phyloP scores from a whole-genome alignment of 768 basidiomycete species.

The Russula olivacea region DNA sequence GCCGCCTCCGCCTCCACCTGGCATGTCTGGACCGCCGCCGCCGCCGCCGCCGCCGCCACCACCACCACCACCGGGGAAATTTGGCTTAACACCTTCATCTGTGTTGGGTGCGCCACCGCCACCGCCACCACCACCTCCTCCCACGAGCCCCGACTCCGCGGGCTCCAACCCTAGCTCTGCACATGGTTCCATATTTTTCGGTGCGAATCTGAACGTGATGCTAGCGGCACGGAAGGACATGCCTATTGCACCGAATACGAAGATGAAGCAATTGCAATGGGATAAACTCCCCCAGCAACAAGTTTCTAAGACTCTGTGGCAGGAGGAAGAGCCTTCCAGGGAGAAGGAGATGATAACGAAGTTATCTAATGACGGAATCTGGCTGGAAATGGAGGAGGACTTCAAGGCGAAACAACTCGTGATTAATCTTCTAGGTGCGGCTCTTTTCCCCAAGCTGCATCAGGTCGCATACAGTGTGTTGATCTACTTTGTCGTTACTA shows the following conservation, averaged over 20 bases:
- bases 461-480: not conserved
- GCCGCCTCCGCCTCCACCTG: constrained; percentile 24
- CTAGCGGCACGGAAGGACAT: constrained; percentile 76
- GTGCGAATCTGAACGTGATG: constrained; percentile 51
- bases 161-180: constrained; percentile 42
- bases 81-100: constrained; percentile 28
- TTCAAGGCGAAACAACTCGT: constrained; percentile 96
- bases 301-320: constrained; percentile 83
- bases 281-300: constrained; percentile 93
- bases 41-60: constrained; percentile 37
- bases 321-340: constrained; percentile 56
- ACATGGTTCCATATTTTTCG: constrained; percentile 55
- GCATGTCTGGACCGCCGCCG: constrained; percentile 26
- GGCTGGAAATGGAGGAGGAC: constrained; percentile 95
- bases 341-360: constrained; percentile 79
- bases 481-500: constrained; percentile 29
- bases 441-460: not conserved
- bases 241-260: constrained; percentile 73
- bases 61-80: constrained; percentile 34
- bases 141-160: constrained; percentile 33
- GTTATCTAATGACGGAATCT: constrained; percentile 79
- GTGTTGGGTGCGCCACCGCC: constrained; percentile 30
- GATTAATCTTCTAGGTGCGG: constrained; percentile 77
- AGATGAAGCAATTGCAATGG: constrained; percentile 99
- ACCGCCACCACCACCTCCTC: constrained; percentile 38